Evolutionary conservation across 805 yeast genomes (phyloP).

Genomic region (Saccharomyces kudriavzevii): DNA sequence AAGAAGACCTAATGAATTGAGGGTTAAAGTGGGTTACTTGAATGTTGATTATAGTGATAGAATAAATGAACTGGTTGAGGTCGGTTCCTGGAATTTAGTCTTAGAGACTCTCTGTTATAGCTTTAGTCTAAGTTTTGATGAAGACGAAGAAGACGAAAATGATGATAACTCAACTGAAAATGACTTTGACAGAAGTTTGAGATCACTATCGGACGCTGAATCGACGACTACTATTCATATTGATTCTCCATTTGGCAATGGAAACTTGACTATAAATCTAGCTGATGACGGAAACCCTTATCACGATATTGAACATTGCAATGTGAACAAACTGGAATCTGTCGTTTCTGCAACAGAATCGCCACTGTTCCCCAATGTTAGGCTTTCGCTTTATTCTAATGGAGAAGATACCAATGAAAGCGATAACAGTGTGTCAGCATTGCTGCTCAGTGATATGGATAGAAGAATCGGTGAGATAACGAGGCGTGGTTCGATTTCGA

Average conservation of each 20-base stretch:
- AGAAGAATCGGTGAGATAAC: neutral
- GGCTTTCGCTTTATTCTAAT: neutral
- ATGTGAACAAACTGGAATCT: neutral
- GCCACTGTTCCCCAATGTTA: neutral
- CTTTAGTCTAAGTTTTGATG: conserved; percentile 26
- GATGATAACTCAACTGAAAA: neutral
- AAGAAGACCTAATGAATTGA: conserved; percentile 22
- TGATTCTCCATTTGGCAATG: conserved; percentile 5
- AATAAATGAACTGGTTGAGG: conserved; percentile 26
- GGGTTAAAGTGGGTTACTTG: conserved; percentile 28
- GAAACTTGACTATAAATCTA: neutral
- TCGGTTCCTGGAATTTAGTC: conserved; percentile 21
- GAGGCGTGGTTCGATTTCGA: neutral
- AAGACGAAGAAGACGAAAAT: conserved; percentile 18
- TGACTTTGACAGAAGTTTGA: neutral
- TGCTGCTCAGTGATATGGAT: neutral
- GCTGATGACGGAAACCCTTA: neutral
- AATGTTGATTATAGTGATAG: conserved; percentile 27
- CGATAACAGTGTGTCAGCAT: neutral
- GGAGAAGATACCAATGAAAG: neutral
- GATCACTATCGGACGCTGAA: conserved; percentile 3
- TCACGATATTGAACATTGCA: no score
- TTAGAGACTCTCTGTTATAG: conserved; percentile 27
- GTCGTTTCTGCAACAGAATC: neutral
- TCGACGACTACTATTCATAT: conserved; percentile 12